Conservation (phyloP, 2,329 filamentous ascomycete genomes). For the Incumbomyces delicatus region DNA sequence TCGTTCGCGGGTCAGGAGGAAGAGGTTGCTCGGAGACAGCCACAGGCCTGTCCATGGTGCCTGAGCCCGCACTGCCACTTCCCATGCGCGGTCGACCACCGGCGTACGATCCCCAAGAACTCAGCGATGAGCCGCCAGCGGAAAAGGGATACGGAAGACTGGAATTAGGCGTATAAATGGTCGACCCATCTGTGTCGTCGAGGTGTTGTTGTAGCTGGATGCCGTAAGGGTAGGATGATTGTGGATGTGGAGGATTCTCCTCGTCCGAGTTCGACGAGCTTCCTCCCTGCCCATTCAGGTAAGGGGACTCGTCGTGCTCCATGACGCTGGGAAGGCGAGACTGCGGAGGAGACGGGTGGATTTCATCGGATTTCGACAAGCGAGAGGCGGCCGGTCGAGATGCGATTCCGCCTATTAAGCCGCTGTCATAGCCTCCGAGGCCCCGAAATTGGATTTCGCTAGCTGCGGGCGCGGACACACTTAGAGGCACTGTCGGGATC, state of each 20-base stretch:
- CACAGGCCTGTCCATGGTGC: constrained; percentile 26
- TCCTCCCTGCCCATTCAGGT: constrained; percentile 32
- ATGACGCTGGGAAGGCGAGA: constrained; percentile 24
- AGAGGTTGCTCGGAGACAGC: constrained; percentile 4
- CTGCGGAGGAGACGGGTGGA: neutral
- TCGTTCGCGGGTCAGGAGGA: constrained; percentile 37
- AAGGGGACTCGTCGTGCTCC: constrained; percentile 34
- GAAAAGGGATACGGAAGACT: constrained; percentile 10
- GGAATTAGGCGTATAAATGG: constrained; percentile 24
- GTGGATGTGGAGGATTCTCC: constrained; percentile 28
- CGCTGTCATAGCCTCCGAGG: neutral
- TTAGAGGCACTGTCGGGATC: neutral
- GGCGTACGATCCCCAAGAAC: constrained; percentile 29
- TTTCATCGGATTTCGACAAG: constrained; percentile 5
- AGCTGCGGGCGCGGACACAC: neutral
- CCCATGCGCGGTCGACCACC: constrained; percentile 33
- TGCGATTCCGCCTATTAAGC: neutral
- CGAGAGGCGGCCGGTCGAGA: neutral
- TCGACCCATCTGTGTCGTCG: constrained; percentile 22
- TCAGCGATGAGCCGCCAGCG: constrained; percentile 21
- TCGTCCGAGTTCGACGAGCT: constrained; percentile 29
- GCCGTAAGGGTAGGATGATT: constrained; percentile 25
- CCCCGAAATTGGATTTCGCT: neutral
- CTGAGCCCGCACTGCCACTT: constrained; percentile 32
- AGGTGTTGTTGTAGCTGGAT: constrained; percentile 19